Percentiles rank a stretch among this genome's conserved stretches.
phyloP scores from a whole-genome alignment of 352 stramenopile genomes.

The Phytophthora pinifolia region DNA sequence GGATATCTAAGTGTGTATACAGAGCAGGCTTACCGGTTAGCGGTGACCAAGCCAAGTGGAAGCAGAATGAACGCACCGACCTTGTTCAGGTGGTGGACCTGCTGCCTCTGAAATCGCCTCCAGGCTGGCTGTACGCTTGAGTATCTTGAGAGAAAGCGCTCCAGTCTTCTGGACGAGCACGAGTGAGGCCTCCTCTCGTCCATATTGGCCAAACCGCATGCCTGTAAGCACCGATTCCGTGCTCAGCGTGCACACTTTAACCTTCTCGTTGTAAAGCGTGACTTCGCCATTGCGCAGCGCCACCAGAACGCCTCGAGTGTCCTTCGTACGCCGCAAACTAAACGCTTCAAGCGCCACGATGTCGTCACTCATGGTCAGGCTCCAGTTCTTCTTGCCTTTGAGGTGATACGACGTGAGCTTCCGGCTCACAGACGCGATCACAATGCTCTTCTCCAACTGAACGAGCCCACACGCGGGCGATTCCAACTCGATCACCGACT shows the following conservation, averaged over 20 bases:
- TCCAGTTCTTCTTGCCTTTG: conserved; percentile 93
- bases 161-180: conserved; percentile 81
- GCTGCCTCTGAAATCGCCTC: conserved; percentile 70
- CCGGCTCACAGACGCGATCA: conserved; percentile 88
- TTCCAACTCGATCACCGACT: conserved; percentile 88
- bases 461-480: conserved; percentile 70
- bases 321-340: conserved; percentile 68
- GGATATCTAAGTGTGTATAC: conserved; percentile 66
- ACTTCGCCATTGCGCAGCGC: conserved; percentile 86
- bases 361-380: conserved; percentile 77
- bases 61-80: conserved; percentile 19
- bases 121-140: conserved; percentile 84
- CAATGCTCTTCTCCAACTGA: conserved; percentile 82
- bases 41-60: neutral
- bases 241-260: conserved; percentile 74
- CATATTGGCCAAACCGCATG: conserved; percentile 88
- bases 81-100: conserved; percentile 85
- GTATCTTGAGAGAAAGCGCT: conserved; percentile 85
- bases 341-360: conserved; percentile 84
- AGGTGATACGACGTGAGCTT: conserved; percentile 88
- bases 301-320: conserved; percentile 80
- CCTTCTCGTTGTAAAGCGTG: conserved; percentile 88
- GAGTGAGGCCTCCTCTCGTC: conserved; percentile 85
- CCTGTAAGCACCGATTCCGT: conserved; percentile 72
- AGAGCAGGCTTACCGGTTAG: neutral